These are phyloP conservation scores for Trichophyton simii DNA, from an alignment of 2,329 filamentous ascomycete species.

Conservation along the genomic window DNA sequence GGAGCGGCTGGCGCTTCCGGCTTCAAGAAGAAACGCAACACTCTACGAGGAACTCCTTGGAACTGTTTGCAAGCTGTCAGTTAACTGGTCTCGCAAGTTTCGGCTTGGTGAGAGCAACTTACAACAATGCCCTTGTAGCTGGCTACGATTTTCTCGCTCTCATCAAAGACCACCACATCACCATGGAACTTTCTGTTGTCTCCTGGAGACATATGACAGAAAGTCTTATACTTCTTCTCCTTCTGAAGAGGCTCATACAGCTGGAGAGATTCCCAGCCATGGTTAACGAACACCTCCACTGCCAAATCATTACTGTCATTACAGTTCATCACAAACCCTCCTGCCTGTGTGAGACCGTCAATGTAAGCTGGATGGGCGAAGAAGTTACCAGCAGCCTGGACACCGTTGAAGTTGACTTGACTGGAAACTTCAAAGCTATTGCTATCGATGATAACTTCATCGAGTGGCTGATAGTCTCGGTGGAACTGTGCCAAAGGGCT, in stretches of 20 bases:
- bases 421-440: slow-evolving; percentile 26
- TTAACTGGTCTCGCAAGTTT: slow-evolving; percentile 12
- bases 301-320: slow-evolving; percentile 19
- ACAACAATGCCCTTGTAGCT: slow-evolving; percentile 17
- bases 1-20: neutral
- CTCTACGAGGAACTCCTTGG: slow-evolving; percentile 16
- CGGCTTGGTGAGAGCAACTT: slow-evolving; percentile 4
- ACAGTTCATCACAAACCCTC: slow-evolving; percentile 29
- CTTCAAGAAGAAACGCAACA: slow-evolving; percentile 10
- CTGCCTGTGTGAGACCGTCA: slow-evolving; percentile 25
- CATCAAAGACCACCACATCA: slow-evolving; percentile 19
- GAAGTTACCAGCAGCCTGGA: slow-evolving; percentile 16
- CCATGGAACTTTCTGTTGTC: slow-evolving; percentile 19
- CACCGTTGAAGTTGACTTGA: slow-evolving; percentile 21
- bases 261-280: slow-evolving; percentile 25
- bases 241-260: slow-evolving; percentile 16
- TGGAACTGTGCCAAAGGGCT: slow-evolving; percentile 24
- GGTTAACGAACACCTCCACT: slow-evolving; percentile 23
- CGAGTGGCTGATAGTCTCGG: slow-evolving; percentile 24
- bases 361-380: slow-evolving; percentile 26
- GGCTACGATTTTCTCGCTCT: slow-evolving; percentile 22
- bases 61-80: slow-evolving; percentile 9
- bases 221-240: slow-evolving; percentile 8
- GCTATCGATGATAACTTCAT: slow-evolving; percentile 26
- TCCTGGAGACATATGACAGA: slow-evolving; percentile 13